Evolutionary conservation across 2,329 filamentous ascomycete genomes (phyloP), one percentile per base, ranked within the genome.

Genomic region (Fusarium domesticum): DNA sequence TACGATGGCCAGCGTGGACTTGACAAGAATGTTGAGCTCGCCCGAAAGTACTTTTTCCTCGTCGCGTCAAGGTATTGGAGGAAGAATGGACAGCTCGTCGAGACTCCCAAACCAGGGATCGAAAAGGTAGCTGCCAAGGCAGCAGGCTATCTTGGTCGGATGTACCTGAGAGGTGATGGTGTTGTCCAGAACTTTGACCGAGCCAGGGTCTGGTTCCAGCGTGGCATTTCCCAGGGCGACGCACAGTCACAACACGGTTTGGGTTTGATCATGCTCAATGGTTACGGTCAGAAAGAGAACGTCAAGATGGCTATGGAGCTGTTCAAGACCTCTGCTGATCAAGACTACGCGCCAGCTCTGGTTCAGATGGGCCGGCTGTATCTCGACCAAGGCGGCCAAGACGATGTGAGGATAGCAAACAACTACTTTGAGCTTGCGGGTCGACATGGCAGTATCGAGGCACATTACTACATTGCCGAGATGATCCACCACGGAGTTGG

Each of bases 391-490:
- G 90, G 89, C 15, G 68, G 72, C 19, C 64, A 72, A 2, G 76
- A 81, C 35, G 89, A 95, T 56, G 71, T 93, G n/a, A 71, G 77
- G 5, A 83, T 84, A 1, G 91, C 91, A 3, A 86, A 83, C 47
- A 83, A 85, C 54, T 95, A 95, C 64, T 96, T 96, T 58, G 90
- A 96, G 60, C 76, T 92, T 37, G 91, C 91, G 5, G 85, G 85
- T 32, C 76, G 88, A 18, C 89, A 89, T 62, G 85, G 85, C 12
- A 87, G 90, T 61, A 86, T 96, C 50, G 90, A 96, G 66, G 87
- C 90, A 0, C 89, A 88, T 63, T 96, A 96, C 69, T 95, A 95
- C 64, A 80, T 96, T 4, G 91, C 89, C 2, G 91, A 96, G 67
- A 82, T 96, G 72, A 85, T 84, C 18, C 81, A 91, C 56, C 80